Percentiles rank a stretch among this genome's conserved stretches.
These are phyloP conservation scores for Akanthomyces muscarius DNA, from an alignment of 2,329 filamentous ascomycete genomes.

Conservation along the genomic window DNA sequence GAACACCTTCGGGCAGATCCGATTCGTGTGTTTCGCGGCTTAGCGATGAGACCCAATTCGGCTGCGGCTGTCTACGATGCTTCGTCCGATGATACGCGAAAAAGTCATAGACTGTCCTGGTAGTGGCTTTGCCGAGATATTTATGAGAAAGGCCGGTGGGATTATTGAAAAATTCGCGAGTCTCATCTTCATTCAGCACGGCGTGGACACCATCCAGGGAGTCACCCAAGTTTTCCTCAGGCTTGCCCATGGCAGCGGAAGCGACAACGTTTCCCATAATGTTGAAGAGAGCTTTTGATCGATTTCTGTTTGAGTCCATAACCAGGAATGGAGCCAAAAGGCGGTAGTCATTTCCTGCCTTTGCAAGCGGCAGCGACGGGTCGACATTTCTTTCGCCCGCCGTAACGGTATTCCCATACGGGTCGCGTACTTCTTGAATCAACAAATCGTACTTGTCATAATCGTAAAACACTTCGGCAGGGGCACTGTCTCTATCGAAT, in stretches of 20 bases:
- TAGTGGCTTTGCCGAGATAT: not conserved
- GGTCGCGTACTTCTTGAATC: constrained; percentile 9
- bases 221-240: constrained; percentile 15
- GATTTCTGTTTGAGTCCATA: constrained; percentile 17
- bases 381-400: constrained; percentile 8
- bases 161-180: constrained; percentile 1
- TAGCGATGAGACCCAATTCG: constrained; percentile 12
- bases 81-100: constrained; percentile 13
- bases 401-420: constrained; percentile 14
- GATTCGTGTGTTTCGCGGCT: constrained; percentile 11
- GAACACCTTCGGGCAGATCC: not conserved
- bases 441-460: constrained; percentile 13
- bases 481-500: not conserved
- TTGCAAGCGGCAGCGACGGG: constrained; percentile 9
- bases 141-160: not conserved
- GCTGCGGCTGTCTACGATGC: constrained; percentile 5
- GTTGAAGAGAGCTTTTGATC: constrained; percentile 8
- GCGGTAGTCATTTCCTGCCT: constrained; percentile 13
- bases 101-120: constrained; percentile 11
- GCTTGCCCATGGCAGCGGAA: constrained; percentile 14
- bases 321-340: constrained; percentile 11
- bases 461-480: constrained; percentile 5
- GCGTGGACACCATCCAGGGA: constrained; percentile 1
- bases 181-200: constrained; percentile 1
- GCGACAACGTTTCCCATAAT: constrained; percentile 13